Evolutionary conservation across 495 filamentous ascomycete species (phyloP), one percentile per base, ranked within the genome.

Genomic region (Penicillium coprophilum): DNA sequence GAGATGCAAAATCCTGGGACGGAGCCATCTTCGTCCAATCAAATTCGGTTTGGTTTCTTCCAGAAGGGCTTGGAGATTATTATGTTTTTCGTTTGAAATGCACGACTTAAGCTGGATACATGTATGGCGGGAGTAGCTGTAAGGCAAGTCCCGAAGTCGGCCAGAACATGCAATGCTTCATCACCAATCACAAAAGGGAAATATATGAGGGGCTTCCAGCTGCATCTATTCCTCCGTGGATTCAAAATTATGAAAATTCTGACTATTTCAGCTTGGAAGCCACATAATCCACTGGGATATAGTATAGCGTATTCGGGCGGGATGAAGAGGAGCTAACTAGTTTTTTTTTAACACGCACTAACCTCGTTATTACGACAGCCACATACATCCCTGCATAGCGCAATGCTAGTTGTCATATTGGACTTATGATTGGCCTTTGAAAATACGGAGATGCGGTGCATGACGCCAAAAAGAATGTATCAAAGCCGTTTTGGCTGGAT

Each of bases 341-440:
- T 12, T 36, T 24, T 28, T 12, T 36, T 34, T 19, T 1, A 12
- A 45, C 19, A 53, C 30, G 50, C 40, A 53, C 50, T 23, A 1
- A 8, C 3, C 40, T 13, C 30, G 27, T 45, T 53, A 53, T 53
- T 53, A 27, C 50, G 50, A 53, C 50, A n/a, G 13, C 50, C 39
- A 34, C 17, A 15, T 21, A 15, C 10, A 45, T 43, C 50, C 40
- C 50, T 44, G 50, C 38, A 45, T 44, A 50, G 28, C 27, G 45
- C 34, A 39, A 2, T 32, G n/a, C n/a, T 44, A 13, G 19, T 34
- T 23, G 11, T 36, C 7, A n/a, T 4, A 13, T 20, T 15, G 27
- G 20, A 24, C 5, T 43, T 45, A 20, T 53, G 1, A 53, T 53
- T 53, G 50, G 50, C 17, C 17, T 1, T 17, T 7, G 34, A 44